Evolutionary conservation across 2,329 filamentous ascomycete genomes (phyloP), one percentile per base, ranked within the genome.

Genomic region (Cytospora chrysosperma): DNA sequence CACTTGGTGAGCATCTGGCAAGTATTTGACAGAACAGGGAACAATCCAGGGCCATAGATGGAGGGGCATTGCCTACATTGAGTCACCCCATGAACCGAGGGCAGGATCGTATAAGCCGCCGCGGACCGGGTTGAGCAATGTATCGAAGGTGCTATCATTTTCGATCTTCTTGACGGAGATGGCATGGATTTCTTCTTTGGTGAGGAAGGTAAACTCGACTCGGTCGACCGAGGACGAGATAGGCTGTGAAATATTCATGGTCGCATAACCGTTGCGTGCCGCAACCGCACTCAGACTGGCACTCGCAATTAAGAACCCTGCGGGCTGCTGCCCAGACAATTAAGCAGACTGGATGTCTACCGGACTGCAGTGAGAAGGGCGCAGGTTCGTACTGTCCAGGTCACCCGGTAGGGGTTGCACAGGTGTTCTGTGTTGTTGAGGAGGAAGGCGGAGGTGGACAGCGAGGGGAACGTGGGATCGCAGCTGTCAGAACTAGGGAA

Each of bases 81-180:
- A 86, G 73, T 97, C 92, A 55, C 90, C 88, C 84, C 92, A 97
- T 59, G 94, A 92, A 32, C 95, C 95, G 65, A 99, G 82, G 54
- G 94, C 93, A 62, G 91, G 86, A 76, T 97, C 95, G 73, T 99
- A 97, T 10, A 99, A 84, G 74, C 95, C 95, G 64, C 93, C 93
- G 17, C 93, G 91, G 12, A 96, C 85, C 9, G 94, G 93, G 71
- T 97, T 93, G 69, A 96, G 84, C 62, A 97, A 86, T 64, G 87
- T 92, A 77, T 98, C 95, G 75, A 98, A 95, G n/a, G 95, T 97
- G 69, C 86, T 91, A 58, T 93, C 89, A 79, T 96, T 96, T 73
- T 96, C 90, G 71, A 99, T 96, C 77, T 88, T 88, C 81, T 95
- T 95, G 69, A 97, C 95, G 10, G 95, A 99, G 70, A 98, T 87